Conservation (phyloP, 1,139 yeast genomes). For the Pichia sp. region DNA sequence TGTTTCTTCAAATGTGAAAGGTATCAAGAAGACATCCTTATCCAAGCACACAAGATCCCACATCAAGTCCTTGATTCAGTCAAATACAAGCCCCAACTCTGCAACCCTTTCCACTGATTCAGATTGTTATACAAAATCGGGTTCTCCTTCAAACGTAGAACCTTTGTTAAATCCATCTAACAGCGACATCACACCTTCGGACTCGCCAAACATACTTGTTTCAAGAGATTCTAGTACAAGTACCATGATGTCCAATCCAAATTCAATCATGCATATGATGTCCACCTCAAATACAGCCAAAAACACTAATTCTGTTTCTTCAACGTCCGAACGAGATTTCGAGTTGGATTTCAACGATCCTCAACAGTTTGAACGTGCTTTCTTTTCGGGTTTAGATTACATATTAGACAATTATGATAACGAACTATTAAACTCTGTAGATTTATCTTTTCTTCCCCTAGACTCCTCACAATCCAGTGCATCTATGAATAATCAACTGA, state of each 20-base stretch:
- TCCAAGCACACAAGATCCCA: not conserved
- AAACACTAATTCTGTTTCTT: conserved; percentile 1
- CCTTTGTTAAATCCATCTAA: not conserved
- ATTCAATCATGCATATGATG: not conserved
- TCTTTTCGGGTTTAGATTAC: conserved; percentile 32
- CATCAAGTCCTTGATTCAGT: not conserved
- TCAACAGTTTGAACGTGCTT: conserved; percentile 29
- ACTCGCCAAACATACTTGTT: not conserved
- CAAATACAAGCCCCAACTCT: not conserved
- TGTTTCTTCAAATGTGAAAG: too few species aligned
- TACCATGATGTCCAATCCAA: not conserved
- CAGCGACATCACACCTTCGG: conserved; percentile 1
- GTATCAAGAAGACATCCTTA: too few species aligned
- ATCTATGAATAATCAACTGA: not conserved
- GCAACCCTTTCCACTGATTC: not conserved
- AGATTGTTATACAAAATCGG: not conserved
- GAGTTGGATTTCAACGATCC: conserved; percentile 25
- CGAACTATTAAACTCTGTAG: conserved; percentile 8
- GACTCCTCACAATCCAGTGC: not conserved
- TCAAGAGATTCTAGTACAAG: conserved; percentile 7
- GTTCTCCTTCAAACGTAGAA: not conserved
- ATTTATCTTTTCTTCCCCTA: conserved; percentile 3
- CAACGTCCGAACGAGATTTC: conserved; percentile 7
- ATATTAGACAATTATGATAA: conserved; percentile 21
- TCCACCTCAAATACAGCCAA: not conserved